Base-by-base conservation (phyloP, 495 filamentous ascomycete genomes). In the Penicillium ochrochloron region DNA sequence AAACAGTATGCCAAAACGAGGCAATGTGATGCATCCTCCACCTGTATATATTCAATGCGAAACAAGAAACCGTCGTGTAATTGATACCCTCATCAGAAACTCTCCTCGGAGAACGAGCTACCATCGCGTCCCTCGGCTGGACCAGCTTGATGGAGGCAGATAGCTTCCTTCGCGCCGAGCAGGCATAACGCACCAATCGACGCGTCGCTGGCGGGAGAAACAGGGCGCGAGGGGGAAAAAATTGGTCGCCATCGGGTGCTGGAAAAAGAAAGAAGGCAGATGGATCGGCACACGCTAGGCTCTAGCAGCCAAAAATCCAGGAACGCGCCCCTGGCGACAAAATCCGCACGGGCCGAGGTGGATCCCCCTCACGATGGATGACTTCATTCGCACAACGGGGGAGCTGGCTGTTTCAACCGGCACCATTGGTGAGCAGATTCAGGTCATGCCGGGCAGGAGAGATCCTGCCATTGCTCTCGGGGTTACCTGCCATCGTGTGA, bases 181-280 rank as follows among this genome's bases (percentile, higher is more conserved):
- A 15, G 48, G 25, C 12, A 5, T 15, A 19, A 51, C 48, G 25
- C 48, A 52, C 46, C 27, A 52, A 52, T 52, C 8, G 25, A 52
- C 48, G 48, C 25, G 25, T 52, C 48, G 48, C 48, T 17, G 27
- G 48, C 14, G 23, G 48, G 48, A 50, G 46, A 51, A 51, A 51
- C 48, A 51, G 25, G 19, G n/a, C 48, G 48, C 5, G 48, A 51
- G 15, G 11, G 48, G n/a, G n/a, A n/a, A n/a, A 15, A 29, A 14
- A 29, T 21, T 29, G 48, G 48, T 25, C 25, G n/a, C 19, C 44
- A 48, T n/a, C 48, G 25, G 27, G 1, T 52, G 48, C 25, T 25
- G 5, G 25, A 31, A 31, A 27, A 31, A 52, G 48, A 52, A 31
- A 15, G 25, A 21, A 52, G 25, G 4, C 12, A 52, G 48, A n/a